Evolutionary conservation across 768 basidiomycete genomes (phyloP).

Genomic region (Bullera alba): DNA sequence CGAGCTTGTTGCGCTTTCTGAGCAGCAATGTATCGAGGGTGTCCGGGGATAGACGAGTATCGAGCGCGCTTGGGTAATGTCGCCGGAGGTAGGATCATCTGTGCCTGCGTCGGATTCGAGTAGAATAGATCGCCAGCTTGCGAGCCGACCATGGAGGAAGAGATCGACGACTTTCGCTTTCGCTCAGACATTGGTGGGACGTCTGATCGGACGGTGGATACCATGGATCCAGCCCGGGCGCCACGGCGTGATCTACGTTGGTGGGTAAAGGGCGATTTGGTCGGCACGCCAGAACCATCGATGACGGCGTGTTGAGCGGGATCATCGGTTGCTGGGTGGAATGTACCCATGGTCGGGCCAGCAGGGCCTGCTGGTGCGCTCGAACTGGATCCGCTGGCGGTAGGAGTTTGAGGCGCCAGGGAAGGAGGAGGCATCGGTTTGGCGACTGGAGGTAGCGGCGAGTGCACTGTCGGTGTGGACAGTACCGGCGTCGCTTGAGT

Average conservation of each 20-base stretch:
- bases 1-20: slow-evolving; percentile 18
- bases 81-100: not conserved
- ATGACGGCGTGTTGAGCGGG: slow-evolving; percentile 38
- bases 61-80: slow-evolving; percentile 9
- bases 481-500: slow-evolving; percentile 8
- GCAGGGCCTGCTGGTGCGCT: slow-evolving; percentile 1
- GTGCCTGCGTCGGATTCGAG: too few species aligned
- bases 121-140: slow-evolving; percentile 20
- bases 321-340: slow-evolving; percentile 32
- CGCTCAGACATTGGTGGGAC: slow-evolving; percentile 3
- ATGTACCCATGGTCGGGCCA: slow-evolving; percentile 39
- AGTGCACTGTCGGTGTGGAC: not conserved
- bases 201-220: slow-evolving; percentile 8
- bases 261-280: slow-evolving; percentile 39
- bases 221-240: slow-evolving; percentile 14
- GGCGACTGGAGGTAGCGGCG: slow-evolving; percentile 3
- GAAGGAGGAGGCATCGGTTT: not conserved
- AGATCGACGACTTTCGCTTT: slow-evolving; percentile 16
- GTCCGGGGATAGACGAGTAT: slow-evolving; percentile 41
- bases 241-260: slow-evolving; percentile 21
- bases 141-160: not conserved
- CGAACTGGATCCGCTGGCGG: too few species aligned
- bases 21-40: slow-evolving; percentile 33
- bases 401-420: not conserved
- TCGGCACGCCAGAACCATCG: slow-evolving; percentile 26